A percentile compares a stretch with the other conserved stretches of the same genome.
These are phyloP conservation scores for Spergularia marina DNA, from an alignment of 148 eudicot species.

Conservation along the genomic window DNA sequence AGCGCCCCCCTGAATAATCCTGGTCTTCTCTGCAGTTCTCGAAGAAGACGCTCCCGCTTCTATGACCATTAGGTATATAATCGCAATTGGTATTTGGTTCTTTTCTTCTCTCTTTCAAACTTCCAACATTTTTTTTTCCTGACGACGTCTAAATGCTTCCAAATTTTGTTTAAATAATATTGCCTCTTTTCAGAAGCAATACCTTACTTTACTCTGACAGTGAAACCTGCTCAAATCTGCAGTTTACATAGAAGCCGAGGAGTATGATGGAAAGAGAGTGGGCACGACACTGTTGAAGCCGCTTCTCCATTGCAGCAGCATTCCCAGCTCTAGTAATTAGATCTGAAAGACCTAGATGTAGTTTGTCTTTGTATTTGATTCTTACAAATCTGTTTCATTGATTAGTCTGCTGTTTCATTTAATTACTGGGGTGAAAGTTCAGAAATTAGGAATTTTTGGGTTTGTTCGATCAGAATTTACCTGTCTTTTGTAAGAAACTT, in stretches of 20 bases:
- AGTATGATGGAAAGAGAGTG: constrained; percentile 7
- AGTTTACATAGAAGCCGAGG: constrained; percentile 25
- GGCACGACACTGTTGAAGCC: not conserved
- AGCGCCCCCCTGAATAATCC: not conserved
- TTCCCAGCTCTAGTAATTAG: constrained; percentile 20
- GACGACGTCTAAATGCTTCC: too few relatives aligned
- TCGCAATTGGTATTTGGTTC: too few relatives aligned
- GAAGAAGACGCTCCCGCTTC: constrained; percentile 83
- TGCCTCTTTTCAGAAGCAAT: not conserved
- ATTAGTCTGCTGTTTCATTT: constrained; percentile 16
- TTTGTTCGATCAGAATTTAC: constrained; percentile 10
- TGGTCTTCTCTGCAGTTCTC: constrained; percentile 49
- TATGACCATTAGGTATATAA: constrained; percentile 55
- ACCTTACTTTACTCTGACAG: not conserved
- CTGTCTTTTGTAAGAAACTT: constrained; percentile 18
- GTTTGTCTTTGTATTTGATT: constrained; percentile 12
- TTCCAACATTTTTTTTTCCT: too few relatives aligned
- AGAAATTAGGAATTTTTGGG: constrained; percentile 20
- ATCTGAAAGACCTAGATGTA: constrained; percentile 10
- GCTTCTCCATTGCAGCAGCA: not conserved
- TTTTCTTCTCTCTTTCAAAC: too few relatives aligned
- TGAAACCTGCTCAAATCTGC: not conserved
- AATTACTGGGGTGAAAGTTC: constrained; percentile 10
- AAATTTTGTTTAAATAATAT: too few relatives aligned
- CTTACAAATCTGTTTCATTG: constrained; percentile 25